Percentiles rank a stretch among this genome's conserved stretches.
phyloP scores from a whole-genome alignment of 306 rosid species.

The Senna tora region DNA sequence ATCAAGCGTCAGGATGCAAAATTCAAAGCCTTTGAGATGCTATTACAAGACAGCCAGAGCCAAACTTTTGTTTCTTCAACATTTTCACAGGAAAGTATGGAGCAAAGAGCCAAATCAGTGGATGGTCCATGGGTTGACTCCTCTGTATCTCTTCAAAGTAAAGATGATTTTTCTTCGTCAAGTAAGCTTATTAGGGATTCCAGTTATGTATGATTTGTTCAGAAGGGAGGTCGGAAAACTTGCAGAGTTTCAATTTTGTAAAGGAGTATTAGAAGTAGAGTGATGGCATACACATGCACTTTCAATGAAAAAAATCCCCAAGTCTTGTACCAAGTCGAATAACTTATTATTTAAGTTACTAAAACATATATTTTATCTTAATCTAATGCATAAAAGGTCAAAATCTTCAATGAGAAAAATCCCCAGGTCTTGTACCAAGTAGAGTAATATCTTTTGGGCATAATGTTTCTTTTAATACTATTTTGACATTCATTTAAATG shows the following conservation, averaged over 20 bases:
- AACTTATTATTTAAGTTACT: too few species aligned
- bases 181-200: slow-evolving; percentile 35
- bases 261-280: background rate
- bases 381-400: too few species aligned
- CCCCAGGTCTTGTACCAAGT: too few species aligned
- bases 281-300: background rate
- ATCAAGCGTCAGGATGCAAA: slow-evolving; percentile 52
- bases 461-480: too few species aligned
- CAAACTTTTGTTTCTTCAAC: slow-evolving; percentile 48
- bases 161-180: slow-evolving; percentile 41
- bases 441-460: too few species aligned
- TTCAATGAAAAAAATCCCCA: background rate
- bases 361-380: too few species aligned
- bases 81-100: slow-evolving; percentile 45
- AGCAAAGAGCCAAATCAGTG: slow-evolving; percentile 39
- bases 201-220: slow-evolving; percentile 1
- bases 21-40: slow-evolving; percentile 60
- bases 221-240: background rate
- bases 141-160: slow-evolving; percentile 50
- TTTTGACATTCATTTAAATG: too few species aligned
- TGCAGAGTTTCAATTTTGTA: background rate
- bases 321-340: background rate
- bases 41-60: slow-evolving; percentile 60
- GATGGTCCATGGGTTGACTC: slow-evolving; percentile 63
- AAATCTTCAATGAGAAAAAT: too few species aligned